phyloP scores from a whole-genome alignment of 495 filamentous ascomycete species.

The Aspergillus mulundensis region DNA sequence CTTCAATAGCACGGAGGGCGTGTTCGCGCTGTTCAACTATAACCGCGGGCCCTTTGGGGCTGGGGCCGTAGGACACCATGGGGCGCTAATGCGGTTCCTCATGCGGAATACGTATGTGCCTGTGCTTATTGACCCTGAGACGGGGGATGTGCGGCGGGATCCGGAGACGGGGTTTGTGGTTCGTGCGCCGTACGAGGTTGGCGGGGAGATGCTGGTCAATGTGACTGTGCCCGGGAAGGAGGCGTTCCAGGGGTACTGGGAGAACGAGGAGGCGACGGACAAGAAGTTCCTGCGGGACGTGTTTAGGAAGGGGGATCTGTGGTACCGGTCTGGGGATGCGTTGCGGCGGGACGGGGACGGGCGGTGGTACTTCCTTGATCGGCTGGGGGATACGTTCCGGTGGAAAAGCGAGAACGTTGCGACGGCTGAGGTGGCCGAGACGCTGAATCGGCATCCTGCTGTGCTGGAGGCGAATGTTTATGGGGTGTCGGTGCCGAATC shows the following conservation, averaged over 20 bases:
- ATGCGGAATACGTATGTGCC: constrained; percentile 56
- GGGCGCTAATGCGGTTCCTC: constrained; percentile 48
- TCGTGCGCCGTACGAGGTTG: constrained; percentile 58
- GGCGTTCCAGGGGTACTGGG: constrained; percentile 67
- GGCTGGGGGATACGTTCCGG: constrained; percentile 73
- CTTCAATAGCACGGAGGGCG: constrained; percentile 63
- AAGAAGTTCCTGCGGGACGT: constrained; percentile 70
- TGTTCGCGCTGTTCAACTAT: constrained; percentile 56
- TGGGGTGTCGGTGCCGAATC: constrained; percentile 64
- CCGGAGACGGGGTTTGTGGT: constrained; percentile 62
- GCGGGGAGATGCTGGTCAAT: constrained; percentile 73
- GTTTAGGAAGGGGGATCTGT: constrained; percentile 70
- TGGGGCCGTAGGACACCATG: constrained; percentile 69
- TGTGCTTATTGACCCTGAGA: constrained; percentile 63
- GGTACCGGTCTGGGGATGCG: constrained; percentile 72
- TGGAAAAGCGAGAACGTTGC: constrained; percentile 84
- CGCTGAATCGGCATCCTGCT: constrained; percentile 60
- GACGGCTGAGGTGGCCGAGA: constrained; percentile 70
- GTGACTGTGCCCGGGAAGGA: constrained; percentile 57
- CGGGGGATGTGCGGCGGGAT: constrained; percentile 60
- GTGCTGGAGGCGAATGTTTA: constrained; percentile 76
- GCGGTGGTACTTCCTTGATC: constrained; percentile 74
- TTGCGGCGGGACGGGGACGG: constrained; percentile 62
- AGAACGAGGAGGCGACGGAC: constrained; percentile 58
- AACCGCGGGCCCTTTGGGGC: constrained; percentile 56